A percentile compares a stretch with the other conserved stretches of the same genome.
Conservation (phyloP, 73 alveolate genomes). For the Tetrahymena malaccensis region DNA sequence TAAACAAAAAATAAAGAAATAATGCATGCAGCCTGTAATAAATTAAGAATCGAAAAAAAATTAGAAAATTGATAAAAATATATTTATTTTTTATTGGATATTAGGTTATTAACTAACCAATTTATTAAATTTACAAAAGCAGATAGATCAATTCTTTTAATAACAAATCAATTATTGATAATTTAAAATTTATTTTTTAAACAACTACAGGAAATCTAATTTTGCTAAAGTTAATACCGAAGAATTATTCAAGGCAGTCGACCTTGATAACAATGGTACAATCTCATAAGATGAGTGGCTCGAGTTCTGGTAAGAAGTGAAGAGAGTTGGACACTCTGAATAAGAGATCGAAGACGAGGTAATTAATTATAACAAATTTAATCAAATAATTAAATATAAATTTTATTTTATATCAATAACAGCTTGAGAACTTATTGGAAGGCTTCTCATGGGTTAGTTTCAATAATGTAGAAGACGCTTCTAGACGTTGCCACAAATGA, state of each 20-base stretch:
- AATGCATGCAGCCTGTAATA: not conserved
- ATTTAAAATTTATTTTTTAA: not conserved
- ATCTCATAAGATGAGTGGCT: constrained; percentile 51
- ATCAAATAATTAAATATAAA: not conserved
- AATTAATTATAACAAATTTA: not conserved
- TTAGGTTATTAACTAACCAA: too few relatives aligned
- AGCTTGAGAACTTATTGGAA: not conserved
- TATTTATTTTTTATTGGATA: not conserved
- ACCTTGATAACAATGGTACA: constrained; percentile 33
- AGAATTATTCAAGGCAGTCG: constrained; percentile 34
- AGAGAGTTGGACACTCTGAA: constrained; percentile 31
- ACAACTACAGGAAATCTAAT: constrained; percentile 8
- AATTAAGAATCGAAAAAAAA: not conserved
- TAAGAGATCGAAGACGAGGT: constrained; percentile 30
- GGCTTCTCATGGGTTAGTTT: not conserved
- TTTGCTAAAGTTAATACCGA: constrained; percentile 33
- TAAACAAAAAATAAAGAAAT: too few relatives aligned
- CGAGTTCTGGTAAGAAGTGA: constrained; percentile 21
- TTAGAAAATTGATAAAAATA: not conserved
- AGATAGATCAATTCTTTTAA: too few relatives aligned
- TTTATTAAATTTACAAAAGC: too few relatives aligned
- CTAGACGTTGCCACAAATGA: not conserved
- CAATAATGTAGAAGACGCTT: not conserved
- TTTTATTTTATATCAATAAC: not conserved
- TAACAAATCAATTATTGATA: too few relatives aligned